phyloP scores from a whole-genome alignment of 495 filamentous ascomycete genomes.

The Pyrenula aspistea region DNA sequence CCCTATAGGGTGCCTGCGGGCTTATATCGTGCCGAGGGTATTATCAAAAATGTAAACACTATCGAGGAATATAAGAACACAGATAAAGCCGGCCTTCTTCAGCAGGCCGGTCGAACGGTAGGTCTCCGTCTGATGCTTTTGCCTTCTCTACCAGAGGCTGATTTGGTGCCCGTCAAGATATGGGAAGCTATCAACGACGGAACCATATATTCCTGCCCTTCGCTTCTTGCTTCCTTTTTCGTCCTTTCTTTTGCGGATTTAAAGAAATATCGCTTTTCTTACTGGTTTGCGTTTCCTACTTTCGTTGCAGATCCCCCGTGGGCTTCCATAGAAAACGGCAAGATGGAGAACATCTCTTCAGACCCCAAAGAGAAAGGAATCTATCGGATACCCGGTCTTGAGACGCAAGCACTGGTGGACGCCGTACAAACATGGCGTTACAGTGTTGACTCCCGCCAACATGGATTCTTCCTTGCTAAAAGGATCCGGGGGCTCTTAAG shows the following conservation, averaged over 20 bases:
- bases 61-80: conserved; percentile 79
- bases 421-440: conserved; percentile 78
- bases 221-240: conserved; percentile 74
- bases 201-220: conserved; percentile 88
- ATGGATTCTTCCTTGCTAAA: conserved; percentile 83
- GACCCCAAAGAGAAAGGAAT: conserved; percentile 20
- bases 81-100: conserved; percentile 60
- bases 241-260: conserved; percentile 91
- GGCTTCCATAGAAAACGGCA: conserved; percentile 29
- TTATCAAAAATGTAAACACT: conserved; percentile 93
- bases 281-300: conserved; percentile 92
- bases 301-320: conserved; percentile 79
- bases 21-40: conserved; percentile 75
- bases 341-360: not conserved
- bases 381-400: conserved; percentile 37
- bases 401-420: conserved; percentile 66
- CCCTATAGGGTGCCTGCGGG: conserved; percentile 55
- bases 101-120: conserved; percentile 65
- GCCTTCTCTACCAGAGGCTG: not conserved
- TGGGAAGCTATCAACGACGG: conserved; percentile 97
- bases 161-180: conserved; percentile 40
- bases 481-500: not conserved
- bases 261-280: conserved; percentile 89
- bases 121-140: conserved; percentile 9
- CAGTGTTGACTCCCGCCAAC: conserved; percentile 62